These are phyloP conservation scores for Irpex sp. DNA, from an alignment of 1,284 basidiomycete species.

Conservation along the genomic window DNA sequence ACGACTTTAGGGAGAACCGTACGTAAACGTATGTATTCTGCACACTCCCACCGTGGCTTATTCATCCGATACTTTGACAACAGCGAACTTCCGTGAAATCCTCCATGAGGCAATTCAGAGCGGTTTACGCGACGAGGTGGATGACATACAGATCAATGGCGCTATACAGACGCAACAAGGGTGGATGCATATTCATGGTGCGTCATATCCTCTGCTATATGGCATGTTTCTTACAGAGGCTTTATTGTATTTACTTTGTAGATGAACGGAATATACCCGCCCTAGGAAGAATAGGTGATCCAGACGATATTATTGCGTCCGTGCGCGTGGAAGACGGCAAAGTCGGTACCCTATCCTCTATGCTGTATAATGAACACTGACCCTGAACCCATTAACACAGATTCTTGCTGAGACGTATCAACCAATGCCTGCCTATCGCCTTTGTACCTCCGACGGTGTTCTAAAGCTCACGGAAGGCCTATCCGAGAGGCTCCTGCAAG, in stretches of 20 bases:
- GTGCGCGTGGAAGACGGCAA: slow-evolving; percentile 69
- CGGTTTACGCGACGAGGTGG: slow-evolving; percentile 51
- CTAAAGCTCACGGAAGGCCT: slow-evolving; percentile 62
- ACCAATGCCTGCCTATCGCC: slow-evolving; percentile 75
- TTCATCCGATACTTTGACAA: neutral
- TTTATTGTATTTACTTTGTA: slow-evolving; percentile 22
- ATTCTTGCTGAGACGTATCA: slow-evolving; percentile 70
- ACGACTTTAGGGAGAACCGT: slow-evolving; percentile 72
- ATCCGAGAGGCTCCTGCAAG: slow-evolving; percentile 38
- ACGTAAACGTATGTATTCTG: slow-evolving; percentile 20
- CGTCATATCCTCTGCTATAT: slow-evolving; percentile 15
- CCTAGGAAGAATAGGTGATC: slow-evolving; percentile 68
- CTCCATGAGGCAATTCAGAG: slow-evolving; percentile 57
- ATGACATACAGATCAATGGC: slow-evolving; percentile 62
- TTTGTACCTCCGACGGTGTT: slow-evolving; percentile 70
- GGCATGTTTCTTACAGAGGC: neutral
- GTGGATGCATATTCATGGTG: slow-evolving; percentile 85
- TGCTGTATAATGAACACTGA: neutral
- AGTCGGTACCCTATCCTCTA: slow-evolving; percentile 32
- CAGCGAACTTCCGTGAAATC: slow-evolving; percentile 56
- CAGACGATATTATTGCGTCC: slow-evolving; percentile 76
- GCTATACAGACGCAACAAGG: slow-evolving; percentile 65
- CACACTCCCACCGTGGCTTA: neutral
- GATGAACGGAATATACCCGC: slow-evolving; percentile 72
- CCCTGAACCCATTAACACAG: slow-evolving; percentile 28